phyloP scores from a whole-genome alignment of 192 early-diverging fungal species.

The Umbelopsis vinacea region DNA sequence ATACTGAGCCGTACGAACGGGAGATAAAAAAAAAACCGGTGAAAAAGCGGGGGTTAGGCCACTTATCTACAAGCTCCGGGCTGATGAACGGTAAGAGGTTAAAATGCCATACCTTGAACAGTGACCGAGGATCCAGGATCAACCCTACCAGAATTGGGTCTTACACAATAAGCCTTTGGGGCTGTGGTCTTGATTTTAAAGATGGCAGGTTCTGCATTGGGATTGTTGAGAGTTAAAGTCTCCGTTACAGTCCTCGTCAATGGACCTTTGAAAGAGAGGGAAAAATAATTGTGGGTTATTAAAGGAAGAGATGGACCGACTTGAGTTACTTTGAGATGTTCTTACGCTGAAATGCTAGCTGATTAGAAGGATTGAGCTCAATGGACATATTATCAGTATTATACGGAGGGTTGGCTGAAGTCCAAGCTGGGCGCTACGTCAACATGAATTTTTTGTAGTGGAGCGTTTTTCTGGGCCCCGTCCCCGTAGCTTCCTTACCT shows the following conservation, averaged over 20 bases:
- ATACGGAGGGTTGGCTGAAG: constrained; percentile 21
- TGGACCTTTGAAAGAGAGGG: constrained; percentile 51
- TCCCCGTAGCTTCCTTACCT: constrained; percentile 11
- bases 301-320: neutral
- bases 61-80: constrained; percentile 2
- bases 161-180: constrained; percentile 95
- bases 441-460: constrained; percentile 14
- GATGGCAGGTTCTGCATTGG: constrained; percentile 69
- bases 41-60: neutral
- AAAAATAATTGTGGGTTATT: neutral
- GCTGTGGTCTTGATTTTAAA: constrained; percentile 99
- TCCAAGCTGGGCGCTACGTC: constrained; percentile 17
- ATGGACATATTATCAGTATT: constrained; percentile 58
- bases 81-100: neutral
- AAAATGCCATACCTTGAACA: constrained; percentile 70
- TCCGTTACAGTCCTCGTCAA: constrained; percentile 65
- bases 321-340: neutral
- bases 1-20: constrained; percentile 50
- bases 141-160: constrained; percentile 88
- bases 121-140: constrained; percentile 68
- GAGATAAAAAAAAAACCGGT: neutral
- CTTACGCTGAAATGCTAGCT: constrained; percentile 67
- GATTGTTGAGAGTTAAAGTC: constrained; percentile 63
- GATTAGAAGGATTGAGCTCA: constrained; percentile 60
- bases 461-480: constrained; percentile 21